A percentile compares a stretch with the other conserved stretches of the same genome.
Conservation (phyloP, 768 basidiomycete genomes). For the Strobilomyces echinocephalus region DNA sequence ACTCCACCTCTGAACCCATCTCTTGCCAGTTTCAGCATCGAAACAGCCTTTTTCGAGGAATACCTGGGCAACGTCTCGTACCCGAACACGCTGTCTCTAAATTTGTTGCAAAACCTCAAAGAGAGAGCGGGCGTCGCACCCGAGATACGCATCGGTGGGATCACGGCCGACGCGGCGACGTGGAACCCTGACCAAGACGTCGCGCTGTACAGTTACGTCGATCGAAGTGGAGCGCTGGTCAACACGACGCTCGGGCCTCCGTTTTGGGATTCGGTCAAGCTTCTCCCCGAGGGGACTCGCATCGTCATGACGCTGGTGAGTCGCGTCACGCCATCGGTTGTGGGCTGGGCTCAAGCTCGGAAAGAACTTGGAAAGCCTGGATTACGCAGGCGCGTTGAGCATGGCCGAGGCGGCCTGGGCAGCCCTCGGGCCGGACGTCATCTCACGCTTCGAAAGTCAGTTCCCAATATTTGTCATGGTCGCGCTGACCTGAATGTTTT, state of each 20-base stretch:
- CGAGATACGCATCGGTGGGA: slow-evolving; percentile 41
- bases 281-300: slow-evolving; percentile 43
- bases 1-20: slow-evolving; percentile 39
- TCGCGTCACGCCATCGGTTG: background rate
- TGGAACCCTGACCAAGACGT: slow-evolving; percentile 39
- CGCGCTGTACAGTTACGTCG: slow-evolving; percentile 38
- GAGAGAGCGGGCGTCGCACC: no score
- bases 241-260: slow-evolving; percentile 50
- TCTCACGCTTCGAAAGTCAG: slow-evolving; percentile 45
- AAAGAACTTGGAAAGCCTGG: slow-evolving; percentile 43
- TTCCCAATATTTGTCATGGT: background rate
- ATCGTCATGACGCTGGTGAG: slow-evolving; percentile 43
- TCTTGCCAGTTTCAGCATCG: slow-evolving; percentile 42
- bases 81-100: slow-evolving; percentile 36
- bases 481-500: background rate
- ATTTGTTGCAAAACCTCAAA: no score
- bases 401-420: slow-evolving; percentile 41
- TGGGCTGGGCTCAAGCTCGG: background rate
- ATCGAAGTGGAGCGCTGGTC: slow-evolving; percentile 37
- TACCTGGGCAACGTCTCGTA: slow-evolving; percentile 42
- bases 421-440: slow-evolving; percentile 34
- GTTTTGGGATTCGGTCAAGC: slow-evolving; percentile 44
- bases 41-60: no score
- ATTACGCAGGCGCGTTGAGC: slow-evolving; percentile 38
- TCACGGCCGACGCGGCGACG: slow-evolving; percentile 50